These are phyloP conservation scores for Melocanna baccifera DNA, from an alignment of 176 grass and related monocot genomes.

Conservation along the genomic window DNA sequence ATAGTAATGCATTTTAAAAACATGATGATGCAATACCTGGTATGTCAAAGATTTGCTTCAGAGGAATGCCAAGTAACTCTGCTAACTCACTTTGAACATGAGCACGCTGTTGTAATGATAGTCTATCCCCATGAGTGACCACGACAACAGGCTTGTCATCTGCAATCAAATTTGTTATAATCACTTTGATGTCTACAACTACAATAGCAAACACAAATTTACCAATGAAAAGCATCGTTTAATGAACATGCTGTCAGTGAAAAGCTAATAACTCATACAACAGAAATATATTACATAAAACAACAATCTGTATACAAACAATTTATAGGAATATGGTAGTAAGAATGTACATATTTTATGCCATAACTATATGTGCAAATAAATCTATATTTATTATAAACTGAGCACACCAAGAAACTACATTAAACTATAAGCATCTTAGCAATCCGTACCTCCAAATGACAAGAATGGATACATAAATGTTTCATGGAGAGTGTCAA, in stretches of 20 bases:
- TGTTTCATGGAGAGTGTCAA: conserved; percentile 45
- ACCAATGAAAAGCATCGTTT: not conserved
- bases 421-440: not conserved
- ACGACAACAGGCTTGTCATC: conserved; percentile 67
- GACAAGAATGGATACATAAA: conserved; percentile 74
- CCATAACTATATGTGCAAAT: not conserved
- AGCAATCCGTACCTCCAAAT: conserved; percentile 49
- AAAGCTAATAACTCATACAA: not conserved
- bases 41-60: conserved; percentile 63
- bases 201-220: not conserved
- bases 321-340: too few relatives aligned
- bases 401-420: conserved; percentile 4
- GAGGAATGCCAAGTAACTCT: conserved; percentile 52
- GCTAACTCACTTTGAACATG: conserved; percentile 43
- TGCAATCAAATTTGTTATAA: conserved; percentile 30
- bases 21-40: conserved; percentile 37
- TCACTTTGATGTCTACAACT: not conserved
- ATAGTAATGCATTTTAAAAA: not conserved
- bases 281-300: not conserved
- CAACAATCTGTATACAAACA: not conserved
- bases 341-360: conserved; percentile 22
- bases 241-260: not conserved
- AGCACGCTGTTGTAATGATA: conserved; percentile 36
- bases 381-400: not conserved
- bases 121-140: conserved; percentile 56